phyloP scores from a whole-genome alignment of 164 flowering plant genomes.

The Vitis rotundifolia region DNA sequence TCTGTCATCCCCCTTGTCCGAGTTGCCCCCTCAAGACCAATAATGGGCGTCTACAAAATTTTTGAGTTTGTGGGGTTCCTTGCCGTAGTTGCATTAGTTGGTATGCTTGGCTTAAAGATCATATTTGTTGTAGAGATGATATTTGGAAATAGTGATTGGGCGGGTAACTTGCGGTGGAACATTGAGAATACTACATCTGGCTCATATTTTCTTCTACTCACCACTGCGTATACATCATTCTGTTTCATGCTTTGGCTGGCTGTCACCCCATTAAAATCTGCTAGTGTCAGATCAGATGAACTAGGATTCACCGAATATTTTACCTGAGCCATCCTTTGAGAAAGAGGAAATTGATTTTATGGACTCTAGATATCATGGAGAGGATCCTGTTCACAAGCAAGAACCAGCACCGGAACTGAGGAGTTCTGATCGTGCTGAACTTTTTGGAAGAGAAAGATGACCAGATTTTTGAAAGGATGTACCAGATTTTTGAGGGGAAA shows the following conservation, averaged over 20 bases:
- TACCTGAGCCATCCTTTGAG: constrained; percentile 29
- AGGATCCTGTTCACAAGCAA: constrained; percentile 29
- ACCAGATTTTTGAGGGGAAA: no score
- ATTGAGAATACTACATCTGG: constrained; percentile 43
- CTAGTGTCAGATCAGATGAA: constrained; percentile 46
- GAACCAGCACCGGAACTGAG: constrained; percentile 17
- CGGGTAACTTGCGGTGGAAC: no score
- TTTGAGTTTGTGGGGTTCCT: constrained; percentile 70
- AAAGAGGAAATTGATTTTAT: constrained; percentile 27
- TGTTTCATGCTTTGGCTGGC: constrained; percentile 82
- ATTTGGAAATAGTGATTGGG: no score
- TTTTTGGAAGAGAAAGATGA: no score
- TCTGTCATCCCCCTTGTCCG: constrained; percentile 90
- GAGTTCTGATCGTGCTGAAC: no score
- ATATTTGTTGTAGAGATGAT: constrained; percentile 75
- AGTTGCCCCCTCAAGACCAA: constrained; percentile 69
- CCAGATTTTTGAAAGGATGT: no score
- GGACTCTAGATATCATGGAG: constrained; percentile 25
- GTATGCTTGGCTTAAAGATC: constrained; percentile 70
- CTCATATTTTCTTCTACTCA: constrained; percentile 56
- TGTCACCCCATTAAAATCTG: constrained; percentile 82
- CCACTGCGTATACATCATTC: constrained; percentile 57
- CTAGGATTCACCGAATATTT: constrained; percentile 37
- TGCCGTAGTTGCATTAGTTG: constrained; percentile 52
- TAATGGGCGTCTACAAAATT: constrained; percentile 74